Evolutionary conservation across 2,329 filamentous ascomycete species (phyloP).

Genomic region (Cordyceps cateniannulata): DNA sequence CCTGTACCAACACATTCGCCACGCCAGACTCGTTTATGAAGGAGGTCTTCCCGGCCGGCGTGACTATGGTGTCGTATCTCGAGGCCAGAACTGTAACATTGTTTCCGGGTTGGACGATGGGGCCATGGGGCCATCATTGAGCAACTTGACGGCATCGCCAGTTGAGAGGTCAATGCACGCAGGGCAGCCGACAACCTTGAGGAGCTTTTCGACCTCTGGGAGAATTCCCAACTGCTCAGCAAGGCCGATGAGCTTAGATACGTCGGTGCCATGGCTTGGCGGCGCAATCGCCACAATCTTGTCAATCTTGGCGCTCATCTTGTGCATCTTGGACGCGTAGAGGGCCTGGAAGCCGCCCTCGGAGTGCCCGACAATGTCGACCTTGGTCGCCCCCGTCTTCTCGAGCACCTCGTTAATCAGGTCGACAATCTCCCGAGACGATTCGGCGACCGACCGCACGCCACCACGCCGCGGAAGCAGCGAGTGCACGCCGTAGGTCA

Average conservation of each 20-base stretch:
- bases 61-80: conserved; percentile 13
- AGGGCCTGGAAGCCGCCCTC: conserved; percentile 19
- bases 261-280: conserved; percentile 17
- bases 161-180: conserved; percentile 14
- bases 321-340: conserved; percentile 18
- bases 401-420: conserved; percentile 15
- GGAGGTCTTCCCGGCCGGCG: conserved; percentile 9
- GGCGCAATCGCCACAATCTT: conserved; percentile 16
- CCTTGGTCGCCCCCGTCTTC: conserved; percentile 15
- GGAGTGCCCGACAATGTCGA: conserved; percentile 20
- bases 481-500: conserved; percentile 17
- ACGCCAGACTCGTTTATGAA: conserved; percentile 14
- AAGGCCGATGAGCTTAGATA: conserved; percentile 8
- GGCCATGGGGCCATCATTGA: conserved; percentile 14
- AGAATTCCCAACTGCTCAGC: background rate
- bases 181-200: conserved; percentile 14
- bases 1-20: conserved; percentile 13
- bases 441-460: conserved; percentile 15
- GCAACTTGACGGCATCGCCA: conserved; percentile 12
- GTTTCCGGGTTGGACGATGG: conserved; percentile 15
- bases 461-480: conserved; percentile 17
- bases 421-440: conserved; percentile 16
- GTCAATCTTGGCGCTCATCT: conserved; percentile 14
- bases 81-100: conserved; percentile 15
- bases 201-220: background rate